Percentiles rank a stretch among this genome's conserved stretches.
phyloP scores from a whole-genome alignment of 176 grass and related monocot species.

The Elymus sibiricus region DNA sequence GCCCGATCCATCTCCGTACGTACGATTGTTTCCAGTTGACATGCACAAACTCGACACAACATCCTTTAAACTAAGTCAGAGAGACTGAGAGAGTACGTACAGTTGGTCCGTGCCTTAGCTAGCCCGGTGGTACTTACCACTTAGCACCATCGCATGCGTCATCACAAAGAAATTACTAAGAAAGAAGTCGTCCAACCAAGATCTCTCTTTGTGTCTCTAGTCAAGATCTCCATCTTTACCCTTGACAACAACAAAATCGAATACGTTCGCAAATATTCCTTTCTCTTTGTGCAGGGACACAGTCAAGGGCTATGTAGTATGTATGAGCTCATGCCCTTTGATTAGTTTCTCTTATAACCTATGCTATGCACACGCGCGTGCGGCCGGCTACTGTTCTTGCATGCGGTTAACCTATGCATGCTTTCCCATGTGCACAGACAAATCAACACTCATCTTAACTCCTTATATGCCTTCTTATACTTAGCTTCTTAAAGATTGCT shows the following conservation, averaged over 20 bases:
- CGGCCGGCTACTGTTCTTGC: not conserved
- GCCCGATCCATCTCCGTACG: not conserved
- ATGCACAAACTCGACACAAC: not conserved
- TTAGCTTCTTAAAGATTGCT: no score
- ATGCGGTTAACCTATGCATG: no score
- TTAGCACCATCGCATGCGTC: not conserved
- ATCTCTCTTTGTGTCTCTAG: not conserved
- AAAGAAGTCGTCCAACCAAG: not conserved
- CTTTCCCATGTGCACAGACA: no score
- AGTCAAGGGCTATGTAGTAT: constrained; percentile 15
- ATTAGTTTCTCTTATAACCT: constrained; percentile 8
- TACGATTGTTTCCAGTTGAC: not conserved
- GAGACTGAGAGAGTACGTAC: not conserved
- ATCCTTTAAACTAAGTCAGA: not conserved
- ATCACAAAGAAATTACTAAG: not conserved
- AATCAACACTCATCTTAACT: no score
- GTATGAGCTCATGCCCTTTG: constrained; percentile 18
- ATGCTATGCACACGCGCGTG: not conserved
- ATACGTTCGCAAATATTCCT: not conserved
- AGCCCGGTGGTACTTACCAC: not conserved
- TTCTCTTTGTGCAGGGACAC: not conserved
- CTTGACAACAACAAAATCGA: not conserved
- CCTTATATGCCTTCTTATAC: no score
- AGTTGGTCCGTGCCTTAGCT: not conserved
- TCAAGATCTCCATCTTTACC: no score